Evolutionary conservation across 768 basidiomycete species (phyloP), one percentile per base, ranked within the genome.

Genomic region (Mycena venus): DNA sequence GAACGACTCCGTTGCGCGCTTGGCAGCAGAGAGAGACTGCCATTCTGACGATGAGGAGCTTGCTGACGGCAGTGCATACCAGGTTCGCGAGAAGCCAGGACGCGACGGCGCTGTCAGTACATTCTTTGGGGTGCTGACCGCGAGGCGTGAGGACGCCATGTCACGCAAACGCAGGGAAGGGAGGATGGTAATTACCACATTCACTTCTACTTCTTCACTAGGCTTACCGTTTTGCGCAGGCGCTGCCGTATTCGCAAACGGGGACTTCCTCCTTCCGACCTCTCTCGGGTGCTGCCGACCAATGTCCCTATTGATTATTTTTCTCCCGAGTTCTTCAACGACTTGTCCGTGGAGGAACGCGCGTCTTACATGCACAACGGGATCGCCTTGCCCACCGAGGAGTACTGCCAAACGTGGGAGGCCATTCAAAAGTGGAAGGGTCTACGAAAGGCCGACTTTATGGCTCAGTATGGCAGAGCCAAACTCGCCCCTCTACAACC

Each of bases 271-370:
- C 32, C 64, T 12, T 68, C 67, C 14, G n/a, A 19, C 7, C 25
- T 68, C 11, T 68, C 67, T 31, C 40, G 12, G 7, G 11, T 2
- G 7, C 25, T 38, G 10, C 55, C 67, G 1, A 44, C 11, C 5
- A 23, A 59, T 10, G 67, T 68, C 42, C 67, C 72, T 4, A 66
- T 73, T 32, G 65, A 73, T 23, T 73, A 29, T n/a, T 73, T 73
- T 51, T 53, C 62, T 19, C 72, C 66, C 21, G 29, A 68, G 12
- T 73, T 58, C 56, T 73, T 59, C 65, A 73, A 73, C 63, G 15
- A 34, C 27, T 12, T 73, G 29, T 27, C 65, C 17, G 55, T 68
- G 6, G 15, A 31, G 32, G 53, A 67, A 21, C n/a, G 58, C 9
- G 42, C 34, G 14, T 49, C 8, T 23, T 73, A 73, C 66, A 73